phyloP scores from a whole-genome alignment of 345 rosid species.

The Diplotaxis tenuifolia region DNA sequence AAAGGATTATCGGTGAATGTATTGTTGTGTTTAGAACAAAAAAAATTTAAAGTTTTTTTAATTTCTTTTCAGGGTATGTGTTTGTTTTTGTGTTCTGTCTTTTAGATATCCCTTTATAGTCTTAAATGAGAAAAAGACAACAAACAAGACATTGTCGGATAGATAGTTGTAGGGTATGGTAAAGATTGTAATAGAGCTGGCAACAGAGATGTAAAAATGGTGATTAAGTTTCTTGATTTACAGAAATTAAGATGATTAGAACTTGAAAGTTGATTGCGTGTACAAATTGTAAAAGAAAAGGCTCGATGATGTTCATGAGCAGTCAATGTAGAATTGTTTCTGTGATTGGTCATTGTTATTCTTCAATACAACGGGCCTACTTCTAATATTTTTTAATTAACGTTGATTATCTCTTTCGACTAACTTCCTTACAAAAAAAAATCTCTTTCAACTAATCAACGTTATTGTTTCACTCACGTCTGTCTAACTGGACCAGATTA shows the following conservation, averaged over 20 bases:
- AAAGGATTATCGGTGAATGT: neutral
- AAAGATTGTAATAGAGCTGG: too few species aligned
- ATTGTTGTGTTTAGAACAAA: neutral
- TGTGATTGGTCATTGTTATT: neutral
- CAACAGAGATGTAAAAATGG: too few species aligned
- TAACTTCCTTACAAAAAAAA: too few species aligned
- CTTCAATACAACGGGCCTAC: neutral
- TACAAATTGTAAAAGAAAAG: neutral
- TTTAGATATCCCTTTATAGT: neutral
- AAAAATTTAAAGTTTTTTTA: neutral
- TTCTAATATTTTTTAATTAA: neutral
- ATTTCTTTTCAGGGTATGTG: neutral
- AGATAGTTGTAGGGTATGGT: too few species aligned
- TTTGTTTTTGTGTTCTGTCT: neutral
- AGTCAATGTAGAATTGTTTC: neutral
- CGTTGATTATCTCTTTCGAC: neutral
- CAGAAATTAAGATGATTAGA: neutral
- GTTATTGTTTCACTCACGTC: too few species aligned
- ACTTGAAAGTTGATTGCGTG: neutral
- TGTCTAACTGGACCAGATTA: conserved; percentile 3
- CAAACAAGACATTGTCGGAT: neutral
- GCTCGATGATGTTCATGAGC: neutral
- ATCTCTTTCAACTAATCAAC: too few species aligned
- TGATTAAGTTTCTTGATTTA: neutral
- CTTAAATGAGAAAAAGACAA: neutral